A percentile compares a stretch with the other conserved stretches of the same genome.
phyloP scores from a whole-genome alignment of 345 rosid species.

The Pugionium dolabratum region DNA sequence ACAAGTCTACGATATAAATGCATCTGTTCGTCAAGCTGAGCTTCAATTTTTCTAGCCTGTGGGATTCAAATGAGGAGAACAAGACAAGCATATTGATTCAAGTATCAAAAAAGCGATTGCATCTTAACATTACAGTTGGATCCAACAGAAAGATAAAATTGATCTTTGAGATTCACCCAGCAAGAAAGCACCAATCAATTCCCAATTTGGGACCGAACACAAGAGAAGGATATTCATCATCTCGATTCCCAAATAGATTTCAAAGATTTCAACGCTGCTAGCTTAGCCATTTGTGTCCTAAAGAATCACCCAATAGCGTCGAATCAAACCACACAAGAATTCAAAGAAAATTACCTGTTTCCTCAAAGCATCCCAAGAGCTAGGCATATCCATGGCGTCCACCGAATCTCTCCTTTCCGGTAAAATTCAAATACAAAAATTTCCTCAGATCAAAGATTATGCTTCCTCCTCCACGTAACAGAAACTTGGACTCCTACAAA shows the following conservation, averaged over 20 bases:
- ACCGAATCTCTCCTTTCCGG: neutral
- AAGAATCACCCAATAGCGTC: neutral
- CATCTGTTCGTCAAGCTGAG: constrained; percentile 99
- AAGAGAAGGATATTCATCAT: neutral
- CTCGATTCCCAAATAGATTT: neutral
- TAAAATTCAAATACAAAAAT: constrained; percentile 14
- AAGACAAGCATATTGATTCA: constrained; percentile 18
- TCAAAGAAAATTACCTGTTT: constrained; percentile 59
- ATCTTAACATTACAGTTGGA: neutral
- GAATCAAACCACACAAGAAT: neutral
- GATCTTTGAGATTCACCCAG: neutral
- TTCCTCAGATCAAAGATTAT: neutral
- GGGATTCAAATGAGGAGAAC: neutral
- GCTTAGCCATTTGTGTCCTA: neutral
- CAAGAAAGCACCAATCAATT: neutral
- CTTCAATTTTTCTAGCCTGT: constrained; percentile 95
- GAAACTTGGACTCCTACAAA: neutral
- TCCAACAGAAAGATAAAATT: neutral
- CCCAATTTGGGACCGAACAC: constrained; percentile 18
- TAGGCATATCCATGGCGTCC: constrained; percentile 65
- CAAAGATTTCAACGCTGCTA: constrained; percentile 1
- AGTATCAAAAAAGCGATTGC: neutral
- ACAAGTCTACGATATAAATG: constrained; percentile 78
- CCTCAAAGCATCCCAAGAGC: constrained; percentile 92
- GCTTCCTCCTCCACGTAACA: neutral